A percentile compares a stretch with the other conserved stretches of the same genome.
phyloP scores from a whole-genome alignment of 1,284 basidiomycete species.

The Rhodotorula sp. region DNA sequence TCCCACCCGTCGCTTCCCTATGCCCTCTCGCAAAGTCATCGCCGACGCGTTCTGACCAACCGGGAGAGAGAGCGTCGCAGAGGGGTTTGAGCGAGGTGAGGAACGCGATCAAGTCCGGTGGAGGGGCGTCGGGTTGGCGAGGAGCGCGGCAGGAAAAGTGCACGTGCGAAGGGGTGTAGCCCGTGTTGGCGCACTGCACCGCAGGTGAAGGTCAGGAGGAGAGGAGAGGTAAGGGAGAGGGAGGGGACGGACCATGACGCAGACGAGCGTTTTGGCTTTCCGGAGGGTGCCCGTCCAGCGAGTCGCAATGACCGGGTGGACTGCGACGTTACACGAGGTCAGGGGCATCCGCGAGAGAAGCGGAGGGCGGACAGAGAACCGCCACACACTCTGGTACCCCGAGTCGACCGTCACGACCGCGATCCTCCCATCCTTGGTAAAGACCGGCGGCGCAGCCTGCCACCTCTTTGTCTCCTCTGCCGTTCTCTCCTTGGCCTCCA shows the following conservation, averaged over 20 bases:
- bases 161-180: constrained; percentile 20
- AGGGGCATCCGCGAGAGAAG: neutral
- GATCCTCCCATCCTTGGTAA: constrained; percentile 41
- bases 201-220: neutral
- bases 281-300: constrained; percentile 49
- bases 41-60: constrained; percentile 47
- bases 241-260: constrained; percentile 47
- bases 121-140: neutral
- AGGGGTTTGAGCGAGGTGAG: constrained; percentile 16
- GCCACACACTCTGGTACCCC: constrained; percentile 49
- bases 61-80: constrained; percentile 44
- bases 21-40: constrained; percentile 51
- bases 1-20: constrained; percentile 52
- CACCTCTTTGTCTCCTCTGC: constrained; percentile 40
- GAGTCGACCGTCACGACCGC: constrained; percentile 46
- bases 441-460: constrained; percentile 42
- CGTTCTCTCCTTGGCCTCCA: constrained; percentile 38
- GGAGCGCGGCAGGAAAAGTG: constrained; percentile 23
- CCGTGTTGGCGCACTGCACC: constrained; percentile 48
- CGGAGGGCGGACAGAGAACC: neutral
- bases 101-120: constrained; percentile 29
- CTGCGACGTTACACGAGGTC: constrained; percentile 18
- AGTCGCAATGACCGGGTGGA: constrained; percentile 52
- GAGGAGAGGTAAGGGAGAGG: neutral
- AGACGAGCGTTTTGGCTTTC: constrained; percentile 47